These are phyloP conservation scores for Pseudoturritis turrita DNA, from an alignment of 345 rosid species.

Conservation along the genomic window DNA sequence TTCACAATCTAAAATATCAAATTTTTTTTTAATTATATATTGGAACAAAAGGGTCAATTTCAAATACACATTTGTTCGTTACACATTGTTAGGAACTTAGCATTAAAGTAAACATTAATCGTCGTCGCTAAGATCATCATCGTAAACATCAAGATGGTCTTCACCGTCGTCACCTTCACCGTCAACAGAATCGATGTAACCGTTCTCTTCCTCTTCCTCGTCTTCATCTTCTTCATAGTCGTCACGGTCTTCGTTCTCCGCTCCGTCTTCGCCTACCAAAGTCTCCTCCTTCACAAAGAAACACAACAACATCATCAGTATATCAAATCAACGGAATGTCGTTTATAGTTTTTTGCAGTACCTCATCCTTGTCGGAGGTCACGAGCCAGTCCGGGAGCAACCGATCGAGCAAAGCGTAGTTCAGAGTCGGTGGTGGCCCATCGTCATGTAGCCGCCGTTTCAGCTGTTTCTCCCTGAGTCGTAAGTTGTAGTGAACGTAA, in stretches of 20 bases:
- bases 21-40: not conserved
- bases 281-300: conserved; percentile 25
- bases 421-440: conserved; percentile 34
- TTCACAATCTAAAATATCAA: not conserved
- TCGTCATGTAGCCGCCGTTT: conserved; percentile 39
- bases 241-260: conserved; percentile 18
- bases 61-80: not conserved
- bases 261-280: conserved; percentile 13
- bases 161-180: conserved; percentile 28
- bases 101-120: conserved; percentile 6
- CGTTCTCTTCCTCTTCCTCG: conserved; percentile 1
- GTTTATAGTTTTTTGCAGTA: conserved; percentile 14
- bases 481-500: conserved; percentile 74
- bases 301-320: not conserved
- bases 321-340: not conserved
- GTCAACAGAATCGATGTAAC: conserved; percentile 1
- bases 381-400: conserved; percentile 65
- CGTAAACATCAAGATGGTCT: conserved; percentile 35
- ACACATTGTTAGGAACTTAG: conserved; percentile 10
- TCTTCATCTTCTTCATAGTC: conserved; percentile 14
- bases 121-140: conserved; percentile 43
- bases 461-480: conserved; percentile 52
- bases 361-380: conserved; percentile 62
- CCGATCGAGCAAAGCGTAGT: conserved; percentile 46
- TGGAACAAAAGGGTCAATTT: not conserved